Conservation (phyloP, 78 protist genomes). For the Mastigamoeba balamuthi region DNA sequence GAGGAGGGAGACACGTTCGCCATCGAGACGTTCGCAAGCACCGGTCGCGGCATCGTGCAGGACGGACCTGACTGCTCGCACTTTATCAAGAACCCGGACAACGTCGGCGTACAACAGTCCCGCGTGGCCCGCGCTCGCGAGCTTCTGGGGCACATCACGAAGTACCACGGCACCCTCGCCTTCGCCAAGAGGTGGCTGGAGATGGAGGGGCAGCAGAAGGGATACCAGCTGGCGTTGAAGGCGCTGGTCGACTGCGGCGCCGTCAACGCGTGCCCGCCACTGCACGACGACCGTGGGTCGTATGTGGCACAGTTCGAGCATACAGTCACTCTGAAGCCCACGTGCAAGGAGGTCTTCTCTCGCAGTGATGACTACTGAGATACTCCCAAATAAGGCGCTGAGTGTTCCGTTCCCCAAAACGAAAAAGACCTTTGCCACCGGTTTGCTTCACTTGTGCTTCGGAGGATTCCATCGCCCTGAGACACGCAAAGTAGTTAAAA, state of each 20-base stretch:
- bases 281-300: slow-evolving; percentile 79
- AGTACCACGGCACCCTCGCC: slow-evolving; percentile 90
- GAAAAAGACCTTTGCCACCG: too few relatives aligned
- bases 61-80: slow-evolving; percentile 90
- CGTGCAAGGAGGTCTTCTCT: slow-evolving; percentile 88
- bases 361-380: slow-evolving; percentile 90
- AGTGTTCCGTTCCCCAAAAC: too few relatives aligned
- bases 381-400: too few relatives aligned
- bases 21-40: slow-evolving; percentile 97
- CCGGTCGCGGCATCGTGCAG: slow-evolving; percentile 59
- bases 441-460: too few relatives aligned
- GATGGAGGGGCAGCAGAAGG: slow-evolving; percentile 27
- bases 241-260: slow-evolving; percentile 71
- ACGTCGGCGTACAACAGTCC: too few relatives aligned
- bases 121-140: too few relatives aligned
- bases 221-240: slow-evolving; percentile 61
- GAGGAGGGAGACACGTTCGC: slow-evolving; percentile 96
- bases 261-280: slow-evolving; percentile 84
- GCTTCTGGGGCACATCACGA: slow-evolving; percentile 69
- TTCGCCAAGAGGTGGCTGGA: slow-evolving; percentile 77
- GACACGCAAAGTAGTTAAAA: too few relatives aligned
- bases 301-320: slow-evolving; percentile 94
- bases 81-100: slow-evolving; percentile 66
- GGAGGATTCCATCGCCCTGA: too few relatives aligned
- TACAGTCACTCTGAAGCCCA: slow-evolving; percentile 83